Conservation (phyloP, 2,329 filamentous ascomycete genomes). For the Chaetomium strumarium region DNA sequence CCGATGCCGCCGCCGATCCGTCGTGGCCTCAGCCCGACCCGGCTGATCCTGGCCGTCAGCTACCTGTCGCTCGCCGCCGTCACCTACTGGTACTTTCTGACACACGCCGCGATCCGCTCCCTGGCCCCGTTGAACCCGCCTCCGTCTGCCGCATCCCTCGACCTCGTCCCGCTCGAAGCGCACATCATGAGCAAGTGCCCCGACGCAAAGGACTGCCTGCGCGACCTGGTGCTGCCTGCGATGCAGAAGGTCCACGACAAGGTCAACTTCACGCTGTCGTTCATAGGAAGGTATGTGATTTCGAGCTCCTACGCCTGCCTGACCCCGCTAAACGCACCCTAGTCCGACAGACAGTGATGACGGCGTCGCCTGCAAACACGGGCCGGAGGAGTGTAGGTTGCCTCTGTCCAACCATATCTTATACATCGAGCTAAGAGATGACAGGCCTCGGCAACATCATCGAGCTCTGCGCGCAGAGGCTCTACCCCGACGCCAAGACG, state of each 20-base stretch:
- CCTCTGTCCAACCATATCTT: background rate
- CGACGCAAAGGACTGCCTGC: slow-evolving; percentile 79
- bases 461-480: slow-evolving; percentile 78
- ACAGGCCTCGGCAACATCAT: slow-evolving; percentile 81
- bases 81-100: slow-evolving; percentile 11
- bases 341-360: slow-evolving; percentile 71
- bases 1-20: slow-evolving; percentile 19
- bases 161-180: slow-evolving; percentile 70
- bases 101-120: background rate
- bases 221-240: slow-evolving; percentile 71
- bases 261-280: slow-evolving; percentile 86
- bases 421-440: background rate
- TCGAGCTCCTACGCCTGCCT: background rate
- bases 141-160: background rate
- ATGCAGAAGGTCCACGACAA: slow-evolving; percentile 80
- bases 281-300: slow-evolving; percentile 66
- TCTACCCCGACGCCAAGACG: slow-evolving; percentile 80
- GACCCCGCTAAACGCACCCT: slow-evolving; percentile 22
- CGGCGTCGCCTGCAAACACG: slow-evolving; percentile 83
- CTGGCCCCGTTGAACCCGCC: background rate
- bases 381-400: slow-evolving; percentile 67
- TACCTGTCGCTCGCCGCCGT: slow-evolving; percentile 11
- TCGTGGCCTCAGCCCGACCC: slow-evolving; percentile 12
- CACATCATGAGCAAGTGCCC: slow-evolving; percentile 98
- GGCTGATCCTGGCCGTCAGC: slow-evolving; percentile 10